Conservation (phyloP, 2,329 filamentous ascomycete genomes). For the Akanthomyces uredinophilus region DNA sequence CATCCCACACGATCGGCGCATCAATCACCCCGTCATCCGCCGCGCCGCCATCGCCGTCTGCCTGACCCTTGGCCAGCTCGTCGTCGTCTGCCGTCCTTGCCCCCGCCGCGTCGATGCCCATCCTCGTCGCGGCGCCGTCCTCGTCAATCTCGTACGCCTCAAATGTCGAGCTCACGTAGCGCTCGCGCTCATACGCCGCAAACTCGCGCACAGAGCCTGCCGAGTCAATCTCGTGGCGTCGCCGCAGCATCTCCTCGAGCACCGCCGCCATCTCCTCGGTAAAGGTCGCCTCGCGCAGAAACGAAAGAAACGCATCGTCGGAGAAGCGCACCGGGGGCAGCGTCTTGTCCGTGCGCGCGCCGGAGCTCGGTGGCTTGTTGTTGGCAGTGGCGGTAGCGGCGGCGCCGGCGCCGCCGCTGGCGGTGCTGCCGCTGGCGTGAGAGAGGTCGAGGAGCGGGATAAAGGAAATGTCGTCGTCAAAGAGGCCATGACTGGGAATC, state of each 20-base stretch:
- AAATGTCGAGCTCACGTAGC: slow-evolving; percentile 46
- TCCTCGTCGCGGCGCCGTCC: slow-evolving; percentile 36
- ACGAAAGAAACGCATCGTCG: slow-evolving; percentile 38
- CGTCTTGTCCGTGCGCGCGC: not conserved
- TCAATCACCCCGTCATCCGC: slow-evolving; percentile 30
- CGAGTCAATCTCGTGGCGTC: slow-evolving; percentile 28
- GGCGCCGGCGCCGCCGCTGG: slow-evolving; percentile 19
- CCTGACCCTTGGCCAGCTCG: slow-evolving; percentile 22
- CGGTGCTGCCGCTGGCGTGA: not conserved
- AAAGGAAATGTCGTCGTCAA: slow-evolving; percentile 28
- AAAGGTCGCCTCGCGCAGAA: slow-evolving; percentile 38
- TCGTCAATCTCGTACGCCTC: slow-evolving; percentile 52
- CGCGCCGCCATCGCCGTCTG: slow-evolving; percentile 20
- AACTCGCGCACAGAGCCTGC: slow-evolving; percentile 27
- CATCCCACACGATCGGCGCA: slow-evolving; percentile 37
- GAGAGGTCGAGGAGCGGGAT: slow-evolving; percentile 26
- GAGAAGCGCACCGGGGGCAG: slow-evolving; percentile 28
- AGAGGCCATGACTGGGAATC: slow-evolving; percentile 17
- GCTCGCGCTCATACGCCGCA: slow-evolving; percentile 32
- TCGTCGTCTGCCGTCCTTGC: slow-evolving; percentile 20
- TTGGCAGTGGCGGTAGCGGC: slow-evolving; percentile 7
- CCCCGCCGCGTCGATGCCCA: slow-evolving; percentile 22
- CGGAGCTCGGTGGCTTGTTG: slow-evolving; percentile 13
- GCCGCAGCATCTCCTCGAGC: slow-evolving; percentile 32
- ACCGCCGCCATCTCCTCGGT: slow-evolving; percentile 33